Evolutionary conservation across 192 early-diverging fungal species (phyloP), one percentile per base, ranked within the genome.

Genomic region (Coemansia sp.): DNA sequence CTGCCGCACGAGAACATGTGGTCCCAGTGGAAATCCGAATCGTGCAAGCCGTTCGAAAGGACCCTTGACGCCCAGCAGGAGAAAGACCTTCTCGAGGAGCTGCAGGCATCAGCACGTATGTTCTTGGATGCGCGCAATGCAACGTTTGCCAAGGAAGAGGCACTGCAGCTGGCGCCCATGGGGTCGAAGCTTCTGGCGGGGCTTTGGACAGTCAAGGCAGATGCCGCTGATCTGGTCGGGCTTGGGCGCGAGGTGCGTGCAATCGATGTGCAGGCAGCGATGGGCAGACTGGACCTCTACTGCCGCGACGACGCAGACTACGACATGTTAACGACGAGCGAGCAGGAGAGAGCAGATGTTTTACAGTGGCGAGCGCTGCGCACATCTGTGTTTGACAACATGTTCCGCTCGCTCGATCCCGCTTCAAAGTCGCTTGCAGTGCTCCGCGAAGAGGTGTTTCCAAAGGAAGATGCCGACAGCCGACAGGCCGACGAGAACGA

Each of bases 11-110:
- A 97, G 42, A 61, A 79, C 17, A 81, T 82, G 54, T 94, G 92
- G 94, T 84, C 90, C 19, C 80, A 83, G 63, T 95, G 93, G 93
- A 96, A 96, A 61, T 78, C 85, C 42, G 86, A 85, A 50, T 85
- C 82, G 9, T 96, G 94, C 72, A 79, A 81, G 40, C 62, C 85
- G 7, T 92, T 93, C 72, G 92, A 94, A 60, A 50, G 84, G 50
- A 56, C 79, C 4, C 60, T 84, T 2, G 65, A 68, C 3, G 52
- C 7, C 1, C 29, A 28, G 29, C 52, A 54, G 8, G 52, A 54
- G 30, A 30, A n/a, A 14, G 75, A 72, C 25, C 61, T 84, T 11
- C 64, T 83, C 4, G 65, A 63, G 19, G 77, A 74, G 55, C 66
- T 74, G 64, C 67, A 63, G 37, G 57, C 40, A 0, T 72, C 72